Base-by-base conservation (phyloP, 331 rosid species). In the Rosa hybrid region DNA sequence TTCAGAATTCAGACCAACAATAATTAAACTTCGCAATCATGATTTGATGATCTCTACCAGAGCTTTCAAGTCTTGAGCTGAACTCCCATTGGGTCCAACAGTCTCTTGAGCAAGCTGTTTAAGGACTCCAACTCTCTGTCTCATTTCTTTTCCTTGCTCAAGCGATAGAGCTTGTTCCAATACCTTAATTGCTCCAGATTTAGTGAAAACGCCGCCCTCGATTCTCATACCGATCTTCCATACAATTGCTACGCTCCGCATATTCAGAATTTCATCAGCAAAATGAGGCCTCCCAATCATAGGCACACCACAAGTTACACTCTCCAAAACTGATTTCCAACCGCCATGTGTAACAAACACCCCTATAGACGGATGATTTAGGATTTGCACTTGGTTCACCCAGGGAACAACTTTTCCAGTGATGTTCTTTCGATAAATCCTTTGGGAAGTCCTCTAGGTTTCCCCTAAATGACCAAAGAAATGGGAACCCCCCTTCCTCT, bases 401-500 rank as follows among this genome's bases (percentile, higher is more conserved):
- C 93, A 89, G 1, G 87, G 71, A 62, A 88, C 89, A 44, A 89
- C 64, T 41, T 75, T 74, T 9, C 78, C 49, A 74, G 79, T 7
- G 90, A 38, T 3, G 81, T 85, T 72, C 85, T 84, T 63, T 84
- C 86, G 4, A 85, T 0, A 46, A 91, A 88, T 5, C 92, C 93
- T 0, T 88, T 9, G 2, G 90, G 89, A 5, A 75, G 25, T 77
- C 69, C 16, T 79, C 74, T 21, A 83, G 81, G 3, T 80, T 72
- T 7, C 87, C 92, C 13, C 81, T 83, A 20, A 80, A 83, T 16
- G 93, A 83, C 96, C 93, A 91, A 46, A 89, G 76, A 50, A 88
- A 91, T 3, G 90, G 86, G 13, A 78, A 78, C 70, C 46, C n/a
- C 14, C 71, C 46, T 78, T 86, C 88, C n/a, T 86, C 92, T 17